Percentiles rank a stretch among this genome's conserved stretches.
Evolutionary conservation across 306 rosid species (phyloP).

Genomic region (Chamaecrista fasciculata): DNA sequence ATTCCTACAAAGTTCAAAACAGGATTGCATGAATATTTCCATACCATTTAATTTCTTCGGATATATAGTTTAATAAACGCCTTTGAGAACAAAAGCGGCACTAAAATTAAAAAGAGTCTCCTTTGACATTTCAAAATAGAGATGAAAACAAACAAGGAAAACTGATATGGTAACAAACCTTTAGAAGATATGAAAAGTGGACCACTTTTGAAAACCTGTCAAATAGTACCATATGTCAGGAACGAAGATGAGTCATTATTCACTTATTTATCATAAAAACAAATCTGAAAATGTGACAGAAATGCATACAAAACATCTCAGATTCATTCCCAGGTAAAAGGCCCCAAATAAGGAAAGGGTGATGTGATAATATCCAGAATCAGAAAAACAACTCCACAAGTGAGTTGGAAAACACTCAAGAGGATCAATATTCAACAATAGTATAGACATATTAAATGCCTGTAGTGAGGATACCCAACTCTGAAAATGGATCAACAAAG

Average conservation of each 20-base stretch:
- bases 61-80: neutral
- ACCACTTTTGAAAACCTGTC: slow-evolving; percentile 77
- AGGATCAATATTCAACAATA: neutral
- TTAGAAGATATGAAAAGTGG: slow-evolving; percentile 78
- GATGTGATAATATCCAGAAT: neutral
- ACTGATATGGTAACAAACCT: slow-evolving; percentile 40
- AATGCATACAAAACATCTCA: neutral
- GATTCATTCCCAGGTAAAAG: neutral
- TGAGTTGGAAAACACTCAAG: neutral
- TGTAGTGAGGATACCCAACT: neutral
- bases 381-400: neutral
- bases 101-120: neutral
- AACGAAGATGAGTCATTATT: slow-evolving; percentile 3
- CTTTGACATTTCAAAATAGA: neutral
- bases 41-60: neutral
- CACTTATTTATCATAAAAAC: neutral
- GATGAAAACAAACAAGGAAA: slow-evolving; percentile 1
- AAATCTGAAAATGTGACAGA: neutral
- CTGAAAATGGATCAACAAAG: neutral
- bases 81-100: neutral
- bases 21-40: slow-evolving; percentile 19
- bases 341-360: neutral
- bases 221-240: slow-evolving; percentile 36
- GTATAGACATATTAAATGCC: neutral
- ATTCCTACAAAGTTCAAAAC: slow-evolving; percentile 63